Base-by-base conservation (phyloP, 176 grass and related monocot genomes). In the Carex pumila region DNA sequence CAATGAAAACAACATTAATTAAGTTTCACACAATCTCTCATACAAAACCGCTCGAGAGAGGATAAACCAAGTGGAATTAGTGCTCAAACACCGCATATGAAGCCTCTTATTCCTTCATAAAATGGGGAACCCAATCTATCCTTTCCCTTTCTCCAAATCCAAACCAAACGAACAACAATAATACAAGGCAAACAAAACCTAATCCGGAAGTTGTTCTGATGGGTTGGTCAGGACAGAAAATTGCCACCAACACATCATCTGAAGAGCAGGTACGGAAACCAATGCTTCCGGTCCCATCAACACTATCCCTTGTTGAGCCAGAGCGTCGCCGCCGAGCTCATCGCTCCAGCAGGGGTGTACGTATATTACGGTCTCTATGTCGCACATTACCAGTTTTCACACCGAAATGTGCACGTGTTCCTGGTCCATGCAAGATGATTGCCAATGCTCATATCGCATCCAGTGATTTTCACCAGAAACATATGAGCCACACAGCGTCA, bases 341-440 rank as follows among this genome's bases (percentile, higher is more conserved):
- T 0, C 73, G 82, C 0, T 79, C 79, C 3, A 85, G 71, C 19
- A 84, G 86, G 6, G 85, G 87, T 0, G 12, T 90, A 18, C 86
- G 94, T 56, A 41, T 91, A 69, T 59, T 97, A 60, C 59, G 84
- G 6, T 69, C 56, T 58, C 36, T 93, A 41, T 97, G 77, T 77
- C 89, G 81, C 7, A 85, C 94, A 13, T 85, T 97, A 0, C 94
- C 94, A 7, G 61, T 97, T 31, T 60, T 91, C 69, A 91, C 65
- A 12, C 84, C 84, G 25, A 83, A 75, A 60, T 97, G 89, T 76
- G 60, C 71, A 47, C 78, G 50, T 45, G 29, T 81, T 7, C 82
- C 58, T 14, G 30, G 82, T 7, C 67, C 78, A 3, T 92, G 91
- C 76, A 61, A 83, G 68, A 22, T 56, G 7, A n/a, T 85, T 17